Evolutionary conservation across 176 grass and related monocot genomes (phyloP), one percentile per base, ranked within the genome.

Genomic region (Musa itinerans): DNA sequence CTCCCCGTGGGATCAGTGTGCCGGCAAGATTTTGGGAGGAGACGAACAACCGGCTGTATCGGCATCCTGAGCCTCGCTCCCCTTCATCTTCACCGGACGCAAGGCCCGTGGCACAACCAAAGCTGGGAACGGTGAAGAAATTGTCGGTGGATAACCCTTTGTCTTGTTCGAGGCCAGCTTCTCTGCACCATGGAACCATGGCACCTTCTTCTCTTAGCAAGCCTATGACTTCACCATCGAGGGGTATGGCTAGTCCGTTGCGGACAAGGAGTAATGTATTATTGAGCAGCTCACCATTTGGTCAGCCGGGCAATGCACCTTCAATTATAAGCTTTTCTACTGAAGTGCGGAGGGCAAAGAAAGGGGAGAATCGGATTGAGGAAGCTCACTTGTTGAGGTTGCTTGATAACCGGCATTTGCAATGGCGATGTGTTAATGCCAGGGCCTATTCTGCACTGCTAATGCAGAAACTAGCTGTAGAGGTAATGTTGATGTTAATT

Each of bases 331-430:
- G 80, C 75, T 87, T 87, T 83, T 71, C 85, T 10, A 69, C 82
- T 53, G 85, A 87, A 54, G 85, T 87, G 50, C 79, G 81, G 65
- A 81, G 85, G 53, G 81, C 85, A 52, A 87, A 87, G 80, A 87
- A 87, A 83, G 85, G 85, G 62, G 85, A 87, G 50, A 83, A 87
- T 65, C 80, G 85, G 17, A 87, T 87, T 51, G 85, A 87, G 62
- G 85, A 87, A 43, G 85, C 85, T 17, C 85, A 87, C 69, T 64
- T 83, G 19, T 74, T 87, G 65, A 83, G 85, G 53, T 70, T 87
- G 53, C 79, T 87, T 78, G 76, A 87, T 34, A 83, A 87, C 56
- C 81, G 85, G 63, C 71, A 87, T 54, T 76, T 87, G 63, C 77
- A 87, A 57, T 83, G 80, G 80, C 70, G 81, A 20, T 80, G 71